These are phyloP conservation scores for Nemophila menziesii DNA, from an alignment of 257 asterid genomes.

Conservation along the genomic window DNA sequence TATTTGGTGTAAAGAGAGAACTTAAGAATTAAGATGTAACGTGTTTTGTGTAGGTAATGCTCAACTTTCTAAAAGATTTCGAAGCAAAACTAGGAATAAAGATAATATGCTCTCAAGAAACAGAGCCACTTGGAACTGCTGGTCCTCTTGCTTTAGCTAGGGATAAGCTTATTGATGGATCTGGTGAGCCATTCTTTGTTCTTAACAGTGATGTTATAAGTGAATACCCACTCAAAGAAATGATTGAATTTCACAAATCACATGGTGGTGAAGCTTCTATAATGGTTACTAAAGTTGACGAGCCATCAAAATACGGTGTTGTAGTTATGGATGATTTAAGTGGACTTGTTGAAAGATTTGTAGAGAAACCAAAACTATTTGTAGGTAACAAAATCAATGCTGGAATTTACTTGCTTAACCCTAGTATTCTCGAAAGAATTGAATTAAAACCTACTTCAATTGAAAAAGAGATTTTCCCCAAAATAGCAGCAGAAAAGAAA, in stretches of 20 bases:
- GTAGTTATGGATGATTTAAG: constrained; percentile 67
- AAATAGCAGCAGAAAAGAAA: constrained; percentile 52
- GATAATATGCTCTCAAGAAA: constrained; percentile 93
- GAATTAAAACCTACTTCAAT: constrained; percentile 77
- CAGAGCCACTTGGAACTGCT: constrained; percentile 97
- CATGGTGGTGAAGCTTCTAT: constrained; percentile 97
- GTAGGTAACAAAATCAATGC: constrained; percentile 94
- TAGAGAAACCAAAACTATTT: constrained; percentile 80
- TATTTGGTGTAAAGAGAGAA: background rate
- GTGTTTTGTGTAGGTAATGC: constrained; percentile 51
- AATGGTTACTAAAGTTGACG: constrained; percentile 91
- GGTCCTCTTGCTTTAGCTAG: constrained; percentile 99
- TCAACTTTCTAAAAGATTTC: constrained; percentile 85
- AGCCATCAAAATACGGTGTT: constrained; percentile 87
- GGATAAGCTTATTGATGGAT: constrained; percentile 68
- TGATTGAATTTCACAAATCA: constrained; percentile 84
- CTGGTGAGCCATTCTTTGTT: constrained; percentile 90
- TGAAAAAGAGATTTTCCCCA: constrained; percentile 81
- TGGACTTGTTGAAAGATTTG: constrained; percentile 80
- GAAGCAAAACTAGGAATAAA: constrained; percentile 86
- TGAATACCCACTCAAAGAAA: constrained; percentile 76
- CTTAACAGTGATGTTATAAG: constrained; percentile 95
- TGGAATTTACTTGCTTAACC: constrained; percentile 71
- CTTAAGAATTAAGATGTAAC: background rate
- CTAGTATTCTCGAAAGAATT: constrained; percentile 65